Evolutionary conservation across 202 grass and related monocot species (phyloP).

Genomic region (Digitaria exilis): DNA sequence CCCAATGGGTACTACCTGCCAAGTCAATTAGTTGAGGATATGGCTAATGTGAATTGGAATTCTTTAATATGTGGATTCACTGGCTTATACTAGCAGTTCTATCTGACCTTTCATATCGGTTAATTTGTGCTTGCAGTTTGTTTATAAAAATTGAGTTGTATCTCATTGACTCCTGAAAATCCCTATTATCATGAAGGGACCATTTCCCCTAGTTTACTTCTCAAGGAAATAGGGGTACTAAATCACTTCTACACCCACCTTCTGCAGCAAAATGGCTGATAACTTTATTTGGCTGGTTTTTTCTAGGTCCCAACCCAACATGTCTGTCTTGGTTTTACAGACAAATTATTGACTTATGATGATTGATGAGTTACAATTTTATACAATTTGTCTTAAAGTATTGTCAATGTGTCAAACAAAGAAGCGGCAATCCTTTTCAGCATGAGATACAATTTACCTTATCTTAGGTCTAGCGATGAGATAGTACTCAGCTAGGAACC

Average conservation of each 20-base stretch:
- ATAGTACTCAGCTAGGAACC: neutral
- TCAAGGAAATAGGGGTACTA: neutral
- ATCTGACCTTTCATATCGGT: conserved; percentile 13
- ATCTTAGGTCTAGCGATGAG: neutral
- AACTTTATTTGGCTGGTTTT: conserved; percentile 18
- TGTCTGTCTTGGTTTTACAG: conserved; percentile 11
- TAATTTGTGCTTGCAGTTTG: conserved; percentile 5
- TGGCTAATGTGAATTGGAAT: neutral
- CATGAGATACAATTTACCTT: neutral
- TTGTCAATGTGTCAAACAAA: conserved; percentile 12
- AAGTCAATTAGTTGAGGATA: conserved; percentile 17
- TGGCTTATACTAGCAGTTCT: neutral
- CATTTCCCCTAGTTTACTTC: neutral
- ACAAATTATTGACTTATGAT: neutral
- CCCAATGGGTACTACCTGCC: neutral
- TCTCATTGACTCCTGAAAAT: conserved; percentile 23
- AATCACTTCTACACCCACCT: conserved; percentile 9
- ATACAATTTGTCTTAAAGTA: too few species aligned
- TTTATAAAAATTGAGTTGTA: conserved; percentile 21
- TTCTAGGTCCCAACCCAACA: conserved; percentile 22
- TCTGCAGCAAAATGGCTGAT: conserved; percentile 4
- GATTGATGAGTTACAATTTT: conserved; percentile 3
- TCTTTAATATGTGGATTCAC: conserved; percentile 15
- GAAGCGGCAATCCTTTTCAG: neutral
- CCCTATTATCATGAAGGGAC: conserved; percentile 3